Conservation (phyloP, 2,329 filamentous ascomycete genomes). For the Botrytis pseudocinerea region DNA sequence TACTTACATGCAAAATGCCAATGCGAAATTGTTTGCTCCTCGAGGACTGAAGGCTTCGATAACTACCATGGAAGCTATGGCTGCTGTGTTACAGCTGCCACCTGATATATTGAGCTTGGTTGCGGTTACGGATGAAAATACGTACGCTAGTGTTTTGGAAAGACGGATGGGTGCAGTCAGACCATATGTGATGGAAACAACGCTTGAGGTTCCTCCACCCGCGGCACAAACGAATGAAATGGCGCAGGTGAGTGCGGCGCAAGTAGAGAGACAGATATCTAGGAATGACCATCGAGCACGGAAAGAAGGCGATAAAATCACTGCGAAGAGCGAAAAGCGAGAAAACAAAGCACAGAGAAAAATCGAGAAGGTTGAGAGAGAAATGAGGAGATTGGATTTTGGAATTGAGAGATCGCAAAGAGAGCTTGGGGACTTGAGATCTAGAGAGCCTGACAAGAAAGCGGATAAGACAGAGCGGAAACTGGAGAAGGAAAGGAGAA, state of each 20-base stretch:
- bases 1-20: conserved; percentile 39
- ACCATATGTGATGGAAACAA: conserved; percentile 16
- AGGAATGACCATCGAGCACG: conserved; percentile 33
- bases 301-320: conserved; percentile 33
- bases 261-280: conserved; percentile 33
- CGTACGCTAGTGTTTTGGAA: conserved; percentile 29
- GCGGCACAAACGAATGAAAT: conserved; percentile 24
- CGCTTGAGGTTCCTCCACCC: conserved; percentile 26
- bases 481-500: not conserved
- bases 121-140: conserved; percentile 26
- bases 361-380: not conserved
- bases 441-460: not conserved
- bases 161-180: conserved; percentile 15
- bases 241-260: conserved; percentile 36
- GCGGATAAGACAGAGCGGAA: not conserved
- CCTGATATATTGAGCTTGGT: conserved; percentile 30
- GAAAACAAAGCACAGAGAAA: not conserved
- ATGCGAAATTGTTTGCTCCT: conserved; percentile 41
- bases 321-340: not conserved
- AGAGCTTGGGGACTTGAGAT: not conserved
- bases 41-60: conserved; percentile 40
- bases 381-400: not conserved
- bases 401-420: not conserved
- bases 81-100: conserved; percentile 32
- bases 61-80: conserved; percentile 35